A percentile compares a stretch with the other conserved stretches of the same genome.
Evolutionary conservation across 805 yeast species (phyloP).

Genomic region (Nakazawaea ambrosiae): DNA sequence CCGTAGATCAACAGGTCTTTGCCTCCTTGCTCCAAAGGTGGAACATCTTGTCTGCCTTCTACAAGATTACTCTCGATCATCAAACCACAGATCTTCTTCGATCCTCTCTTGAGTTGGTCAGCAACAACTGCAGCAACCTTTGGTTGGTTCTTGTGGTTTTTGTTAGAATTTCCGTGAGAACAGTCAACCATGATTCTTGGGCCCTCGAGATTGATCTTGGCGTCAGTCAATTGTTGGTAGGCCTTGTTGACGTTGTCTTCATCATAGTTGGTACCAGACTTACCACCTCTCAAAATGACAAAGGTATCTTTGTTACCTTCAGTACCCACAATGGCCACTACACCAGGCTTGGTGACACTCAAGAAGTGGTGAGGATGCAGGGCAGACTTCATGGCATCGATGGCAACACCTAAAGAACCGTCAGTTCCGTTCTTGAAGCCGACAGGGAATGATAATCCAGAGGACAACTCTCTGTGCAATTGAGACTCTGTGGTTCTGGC

Average conservation of each 20-base stretch:
- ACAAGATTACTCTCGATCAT: constrained; percentile 93
- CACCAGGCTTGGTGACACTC: constrained; percentile 92
- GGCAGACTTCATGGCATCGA: constrained; percentile 92
- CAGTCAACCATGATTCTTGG: constrained; percentile 93
- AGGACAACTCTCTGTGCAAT: constrained; percentile 93
- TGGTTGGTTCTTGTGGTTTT: constrained; percentile 91
- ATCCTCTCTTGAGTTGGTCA: constrained; percentile 74
- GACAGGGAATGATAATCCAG: constrained; percentile 95
- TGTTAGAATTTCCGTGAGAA: constrained; percentile 92
- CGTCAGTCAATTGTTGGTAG: constrained; percentile 47
- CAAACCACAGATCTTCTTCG: constrained; percentile 74
- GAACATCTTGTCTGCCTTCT: constrained; percentile 92
- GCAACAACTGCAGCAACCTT: constrained; percentile 73
- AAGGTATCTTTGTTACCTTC: constrained; percentile 90
- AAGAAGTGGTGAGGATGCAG: constrained; percentile 90
- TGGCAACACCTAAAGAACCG: constrained; percentile 89
- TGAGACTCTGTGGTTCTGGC: constrained; percentile 99
- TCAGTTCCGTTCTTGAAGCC: constrained; percentile 99
- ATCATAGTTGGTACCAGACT: constrained; percentile 86
- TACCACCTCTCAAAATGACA: constrained; percentile 93
- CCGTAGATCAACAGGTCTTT: constrained; percentile 78
- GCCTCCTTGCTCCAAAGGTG: constrained; percentile 60
- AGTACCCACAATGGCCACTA: constrained; percentile 93
- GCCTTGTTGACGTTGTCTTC: constrained; percentile 64
- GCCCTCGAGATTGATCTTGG: constrained; percentile 28